Evolutionary conservation across 2,329 filamentous ascomycete genomes (phyloP).

Genomic region (Talaromyces marneffei): DNA sequence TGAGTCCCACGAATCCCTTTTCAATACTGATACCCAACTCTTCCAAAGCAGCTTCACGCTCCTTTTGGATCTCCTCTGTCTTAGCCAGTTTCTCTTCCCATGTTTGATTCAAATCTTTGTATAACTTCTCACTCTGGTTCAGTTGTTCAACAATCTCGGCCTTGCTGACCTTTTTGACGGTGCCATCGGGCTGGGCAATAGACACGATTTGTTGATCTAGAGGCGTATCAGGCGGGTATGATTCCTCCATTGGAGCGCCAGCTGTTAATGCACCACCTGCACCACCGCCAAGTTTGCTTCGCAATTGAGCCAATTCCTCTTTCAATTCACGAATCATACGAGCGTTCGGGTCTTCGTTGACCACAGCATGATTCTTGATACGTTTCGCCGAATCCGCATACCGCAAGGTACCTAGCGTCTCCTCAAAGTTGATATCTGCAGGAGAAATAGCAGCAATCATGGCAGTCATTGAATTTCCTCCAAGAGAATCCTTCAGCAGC

Average conservation of each 20-base stretch:
- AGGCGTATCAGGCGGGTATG: constrained; percentile 88
- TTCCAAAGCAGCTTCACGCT: constrained; percentile 88
- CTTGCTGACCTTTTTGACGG: constrained; percentile 91
- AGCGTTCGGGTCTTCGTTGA: constrained; percentile 98
- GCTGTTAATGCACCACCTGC: constrained; percentile 40
- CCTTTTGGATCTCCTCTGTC: constrained; percentile 96
- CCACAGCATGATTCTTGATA: constrained; percentile 99
- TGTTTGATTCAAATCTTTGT: constrained; percentile 93
- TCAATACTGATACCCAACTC: constrained; percentile 98
- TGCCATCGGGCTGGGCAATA: constrained; percentile 78
- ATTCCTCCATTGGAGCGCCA: constrained; percentile 61
- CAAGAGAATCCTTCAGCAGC: constrained; percentile 92
- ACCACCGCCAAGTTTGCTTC: constrained; percentile 69
- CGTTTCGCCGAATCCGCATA: constrained; percentile 97
- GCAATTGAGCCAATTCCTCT: constrained; percentile 79
- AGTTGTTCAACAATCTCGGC: constrained; percentile 96
- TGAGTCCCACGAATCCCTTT: constrained; percentile 91
- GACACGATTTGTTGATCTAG: constrained; percentile 94
- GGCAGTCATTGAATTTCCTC: constrained; percentile 97
- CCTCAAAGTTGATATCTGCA: constrained; percentile 97
- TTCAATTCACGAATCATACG: constrained; percentile 98
- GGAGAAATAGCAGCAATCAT: constrained; percentile 99
- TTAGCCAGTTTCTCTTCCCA: constrained; percentile 96
- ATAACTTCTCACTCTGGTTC: constrained; percentile 91
- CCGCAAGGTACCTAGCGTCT: constrained; percentile 88